These are phyloP conservation scores for Hippophae tibetana DNA, from an alignment of 306 rosid genomes.

Conservation along the genomic window DNA sequence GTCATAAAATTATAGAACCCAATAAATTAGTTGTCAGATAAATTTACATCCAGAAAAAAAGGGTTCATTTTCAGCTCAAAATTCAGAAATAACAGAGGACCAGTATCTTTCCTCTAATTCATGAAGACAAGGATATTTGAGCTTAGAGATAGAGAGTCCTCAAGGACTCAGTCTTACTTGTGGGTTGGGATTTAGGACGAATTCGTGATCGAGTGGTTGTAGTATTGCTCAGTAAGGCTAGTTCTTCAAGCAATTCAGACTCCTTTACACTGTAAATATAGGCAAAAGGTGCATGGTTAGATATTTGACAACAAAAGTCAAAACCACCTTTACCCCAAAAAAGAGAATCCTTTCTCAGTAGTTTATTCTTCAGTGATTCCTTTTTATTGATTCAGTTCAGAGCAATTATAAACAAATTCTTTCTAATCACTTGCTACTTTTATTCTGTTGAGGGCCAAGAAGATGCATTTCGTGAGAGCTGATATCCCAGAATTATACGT, in stretches of 20 bases:
- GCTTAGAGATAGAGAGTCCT: neutral
- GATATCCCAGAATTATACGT: no score
- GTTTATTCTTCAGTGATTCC: no score
- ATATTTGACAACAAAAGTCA: neutral
- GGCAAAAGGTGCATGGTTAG: neutral
- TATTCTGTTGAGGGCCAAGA: no score
- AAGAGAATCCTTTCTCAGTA: no score
- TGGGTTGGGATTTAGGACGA: conserved; percentile 44
- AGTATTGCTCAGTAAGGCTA: conserved; percentile 46
- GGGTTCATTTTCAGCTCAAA: neutral
- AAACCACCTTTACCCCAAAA: neutral
- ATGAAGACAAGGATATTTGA: neutral
- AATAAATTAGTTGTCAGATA: neutral
- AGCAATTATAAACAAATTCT: no score
- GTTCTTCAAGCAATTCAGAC: conserved; percentile 82
- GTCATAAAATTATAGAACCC: conserved; percentile 18
- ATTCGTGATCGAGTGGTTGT: conserved; percentile 42
- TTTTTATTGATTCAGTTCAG: no score
- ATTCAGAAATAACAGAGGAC: conserved; percentile 3
- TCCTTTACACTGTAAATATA: conserved; percentile 51
- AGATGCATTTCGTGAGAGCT: no score
- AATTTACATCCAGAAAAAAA: neutral
- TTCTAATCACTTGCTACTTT: no score
- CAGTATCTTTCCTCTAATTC: neutral
- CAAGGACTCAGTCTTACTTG: conserved; percentile 32